Evolutionary conservation across 257 asterid genomes (phyloP).

Genomic region (Solanum boliviense): DNA sequence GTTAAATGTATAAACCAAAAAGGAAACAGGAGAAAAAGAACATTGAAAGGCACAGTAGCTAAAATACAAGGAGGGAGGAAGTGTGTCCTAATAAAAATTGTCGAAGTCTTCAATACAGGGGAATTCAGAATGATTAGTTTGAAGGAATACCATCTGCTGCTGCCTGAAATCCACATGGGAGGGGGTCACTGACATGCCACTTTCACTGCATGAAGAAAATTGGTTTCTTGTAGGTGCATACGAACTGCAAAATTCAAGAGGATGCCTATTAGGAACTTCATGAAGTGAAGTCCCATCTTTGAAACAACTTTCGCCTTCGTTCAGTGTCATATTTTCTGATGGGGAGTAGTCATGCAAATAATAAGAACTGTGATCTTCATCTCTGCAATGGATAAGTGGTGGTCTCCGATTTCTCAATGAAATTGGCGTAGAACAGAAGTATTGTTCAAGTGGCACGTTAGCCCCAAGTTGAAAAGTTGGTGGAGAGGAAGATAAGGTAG

Average conservation of each 20-base stretch:
- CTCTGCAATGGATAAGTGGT: slow-evolving; percentile 28
- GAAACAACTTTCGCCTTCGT: slow-evolving; percentile 23
- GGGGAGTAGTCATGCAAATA: slow-evolving; percentile 42
- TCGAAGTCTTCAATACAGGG: neutral
- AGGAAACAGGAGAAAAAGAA: neutral
- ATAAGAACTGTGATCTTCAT: slow-evolving; percentile 43
- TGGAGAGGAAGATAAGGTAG: slow-evolving; percentile 18
- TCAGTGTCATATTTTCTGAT: slow-evolving; percentile 9
- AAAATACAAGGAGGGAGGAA: neutral
- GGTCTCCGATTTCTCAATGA: slow-evolving; percentile 23
- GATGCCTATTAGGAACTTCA: slow-evolving; percentile 22
- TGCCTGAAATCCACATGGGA: slow-evolving; percentile 24
- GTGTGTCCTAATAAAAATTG: neutral
- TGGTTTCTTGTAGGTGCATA: slow-evolving; percentile 24
- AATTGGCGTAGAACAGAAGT: slow-evolving; percentile 23
- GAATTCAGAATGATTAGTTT: neutral
- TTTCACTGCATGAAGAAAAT: slow-evolving; percentile 21
- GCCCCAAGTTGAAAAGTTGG: slow-evolving; percentile 16
- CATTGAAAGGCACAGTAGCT: neutral
- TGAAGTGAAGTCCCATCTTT: slow-evolving; percentile 21
- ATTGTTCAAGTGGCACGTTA: slow-evolving; percentile 31
- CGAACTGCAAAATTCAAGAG: slow-evolving; percentile 26
- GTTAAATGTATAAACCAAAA: neutral
- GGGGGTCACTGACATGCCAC: slow-evolving; percentile 24
- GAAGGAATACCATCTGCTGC: slow-evolving; percentile 18